These are phyloP conservation scores for Oryza glumipatula DNA, from an alignment of 176 grass and related monocot species.

Conservation along the genomic window DNA sequence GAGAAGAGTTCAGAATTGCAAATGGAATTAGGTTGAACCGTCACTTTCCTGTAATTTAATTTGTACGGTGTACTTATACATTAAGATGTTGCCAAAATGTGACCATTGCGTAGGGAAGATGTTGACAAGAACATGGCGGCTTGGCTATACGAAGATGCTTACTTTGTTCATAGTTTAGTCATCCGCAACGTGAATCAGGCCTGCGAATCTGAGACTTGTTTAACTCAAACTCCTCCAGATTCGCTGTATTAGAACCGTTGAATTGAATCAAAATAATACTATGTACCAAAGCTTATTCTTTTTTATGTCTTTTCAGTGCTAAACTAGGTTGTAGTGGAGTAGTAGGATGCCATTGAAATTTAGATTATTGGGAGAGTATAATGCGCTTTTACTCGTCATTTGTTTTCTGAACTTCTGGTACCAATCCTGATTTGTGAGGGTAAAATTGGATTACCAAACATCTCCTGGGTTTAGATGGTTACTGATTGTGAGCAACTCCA, in stretches of 20 bases:
- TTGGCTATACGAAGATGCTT: background rate
- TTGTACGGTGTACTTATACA: background rate
- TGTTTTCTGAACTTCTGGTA: background rate
- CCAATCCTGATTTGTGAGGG: background rate
- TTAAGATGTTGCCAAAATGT: background rate
- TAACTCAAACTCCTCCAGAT: background rate
- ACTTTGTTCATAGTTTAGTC: background rate
- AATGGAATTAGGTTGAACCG: background rate
- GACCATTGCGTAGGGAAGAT: background rate
- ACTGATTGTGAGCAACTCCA: background rate
- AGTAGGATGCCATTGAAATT: background rate
- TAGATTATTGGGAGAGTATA: background rate
- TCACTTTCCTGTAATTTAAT: background rate
- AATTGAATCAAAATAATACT: background rate
- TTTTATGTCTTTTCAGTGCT: background rate
- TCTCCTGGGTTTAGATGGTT: background rate
- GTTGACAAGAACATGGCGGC: background rate
- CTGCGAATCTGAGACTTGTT: constrained; percentile 18
- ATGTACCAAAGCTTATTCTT: background rate
- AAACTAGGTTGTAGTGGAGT: background rate
- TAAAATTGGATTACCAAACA: background rate
- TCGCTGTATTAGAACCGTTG: background rate
- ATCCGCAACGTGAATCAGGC: constrained; percentile 22
- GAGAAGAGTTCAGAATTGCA: background rate
- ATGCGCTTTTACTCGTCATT: background rate